phyloP scores from a whole-genome alignment of 805 yeast genomes.

The Barnettozyma botsteinii region DNA sequence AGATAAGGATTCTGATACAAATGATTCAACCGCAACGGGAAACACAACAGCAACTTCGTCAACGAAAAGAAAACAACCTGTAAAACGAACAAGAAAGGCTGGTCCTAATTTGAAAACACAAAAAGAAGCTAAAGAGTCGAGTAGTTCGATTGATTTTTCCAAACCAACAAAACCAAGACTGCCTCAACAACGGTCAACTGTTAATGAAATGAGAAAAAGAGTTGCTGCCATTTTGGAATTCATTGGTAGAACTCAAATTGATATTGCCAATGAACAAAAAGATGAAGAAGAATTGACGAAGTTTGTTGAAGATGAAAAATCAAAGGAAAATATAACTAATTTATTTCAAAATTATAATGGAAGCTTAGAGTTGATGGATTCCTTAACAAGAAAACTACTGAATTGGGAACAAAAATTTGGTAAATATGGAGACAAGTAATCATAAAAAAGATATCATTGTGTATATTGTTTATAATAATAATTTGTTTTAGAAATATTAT shows the following conservation, averaged over 20 bases:
- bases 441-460: neutral
- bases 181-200: constrained; percentile 68
- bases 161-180: constrained; percentile 79
- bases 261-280: constrained; percentile 68
- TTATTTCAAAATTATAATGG: constrained; percentile 49
- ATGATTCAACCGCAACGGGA: constrained; percentile 10
- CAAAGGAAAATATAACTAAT: constrained; percentile 33
- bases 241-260: constrained; percentile 80
- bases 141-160: constrained; percentile 42
- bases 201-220: constrained; percentile 82
- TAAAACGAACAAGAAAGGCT: constrained; percentile 15
- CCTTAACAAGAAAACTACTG: constrained; percentile 61
- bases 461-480: neutral
- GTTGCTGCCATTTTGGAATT: constrained; percentile 89
- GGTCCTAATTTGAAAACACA: constrained; percentile 2
- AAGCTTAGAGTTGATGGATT: constrained; percentile 63
- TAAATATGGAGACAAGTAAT: constrained; percentile 21
- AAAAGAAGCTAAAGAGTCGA: constrained; percentile 12
- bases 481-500: too few species aligned
- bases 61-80: constrained; percentile 2
- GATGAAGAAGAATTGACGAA: constrained; percentile 45
- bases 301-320: constrained; percentile 37
- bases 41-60: constrained; percentile 1
- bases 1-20: constrained; percentile 17
- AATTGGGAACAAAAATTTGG: constrained; percentile 73